Evolutionary conservation across 768 basidiomycete species (phyloP), one percentile per base, ranked within the genome.

Genomic region (Chalciporus chontae): DNA sequence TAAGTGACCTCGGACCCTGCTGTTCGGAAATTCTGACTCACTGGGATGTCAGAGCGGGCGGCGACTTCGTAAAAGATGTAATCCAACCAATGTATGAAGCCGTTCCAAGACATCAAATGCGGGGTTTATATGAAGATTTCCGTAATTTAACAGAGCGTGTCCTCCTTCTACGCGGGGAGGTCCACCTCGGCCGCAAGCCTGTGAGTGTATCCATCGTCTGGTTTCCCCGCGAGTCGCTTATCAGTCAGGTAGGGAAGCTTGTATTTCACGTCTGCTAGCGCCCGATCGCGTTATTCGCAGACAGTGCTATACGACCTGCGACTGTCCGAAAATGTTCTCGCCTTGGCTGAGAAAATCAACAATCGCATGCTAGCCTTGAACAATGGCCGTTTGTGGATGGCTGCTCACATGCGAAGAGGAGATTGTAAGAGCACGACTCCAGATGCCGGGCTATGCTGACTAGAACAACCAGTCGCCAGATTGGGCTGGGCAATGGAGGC

Each of bases 401-500:
- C 69, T 40, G 71, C 69, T 8, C 73, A 74, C 27, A 74, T 75
- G 74, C 72, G 73, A 29, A 63, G 73, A 43, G 74, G 74, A 1
- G 73, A 74, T 42, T 74, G 72, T 74, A 43, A 60, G 38, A 14
- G 40, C 45, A 3, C 8, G 17, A 17, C 24, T 0, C 23, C 51
- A n/a, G 14, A 23, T 29, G 9, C 8, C 17, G 8, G 27, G 8
- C 15, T 5, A 5, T 23, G 10, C 21, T 26, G 4, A 13, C 23
- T 7, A 27, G 6, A 9, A 10, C 27, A 19, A 43, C 47, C 48
- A 64, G 71, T 69, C 47, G 47, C 65, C 29, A 49, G 49, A 24
- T 15, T 60, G 17, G 62, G 56, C 21, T 77, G 74, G 69, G 53
- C 47, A 31, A 69, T 69, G 69, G 71, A 73, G 26, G 27, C 48